These are phyloP conservation scores for Fomitiporia mediterranea DNA, from an alignment of 1,284 basidiomycete species.

Conservation along the genomic window DNA sequence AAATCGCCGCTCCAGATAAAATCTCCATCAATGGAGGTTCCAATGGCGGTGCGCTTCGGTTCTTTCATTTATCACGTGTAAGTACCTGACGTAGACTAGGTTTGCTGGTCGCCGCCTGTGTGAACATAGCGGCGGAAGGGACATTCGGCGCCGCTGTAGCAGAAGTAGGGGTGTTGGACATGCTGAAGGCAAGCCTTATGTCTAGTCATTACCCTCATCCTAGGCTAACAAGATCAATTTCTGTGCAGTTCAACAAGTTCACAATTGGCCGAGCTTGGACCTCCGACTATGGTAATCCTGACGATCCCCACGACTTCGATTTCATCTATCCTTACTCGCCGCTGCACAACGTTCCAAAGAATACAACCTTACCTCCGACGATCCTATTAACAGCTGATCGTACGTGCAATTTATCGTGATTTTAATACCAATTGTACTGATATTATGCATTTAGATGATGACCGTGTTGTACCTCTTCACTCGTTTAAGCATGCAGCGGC, in stretches of 20 bases:
- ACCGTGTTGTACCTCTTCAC: constrained; percentile 78
- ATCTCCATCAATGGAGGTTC: constrained; percentile 76
- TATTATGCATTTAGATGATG: constrained; percentile 68
- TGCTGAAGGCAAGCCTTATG: constrained; percentile 56
- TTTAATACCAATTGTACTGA: background rate
- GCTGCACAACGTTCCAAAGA: constrained; percentile 64
- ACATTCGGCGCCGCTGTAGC: constrained; percentile 77
- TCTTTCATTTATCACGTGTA: background rate
- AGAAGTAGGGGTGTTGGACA: constrained; percentile 79
- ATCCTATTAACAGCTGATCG: constrained; percentile 76
- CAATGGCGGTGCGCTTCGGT: constrained; percentile 55
- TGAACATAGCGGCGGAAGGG: constrained; percentile 74
- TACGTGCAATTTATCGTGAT: constrained; percentile 34
- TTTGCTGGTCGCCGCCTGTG: constrained; percentile 72
- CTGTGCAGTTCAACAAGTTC: constrained; percentile 62
- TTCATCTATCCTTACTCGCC: constrained; percentile 78
- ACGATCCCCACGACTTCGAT: constrained; percentile 72
- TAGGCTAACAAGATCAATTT: background rate
- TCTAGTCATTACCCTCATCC: constrained; percentile 6
- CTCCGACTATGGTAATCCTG: constrained; percentile 79
- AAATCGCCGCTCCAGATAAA: constrained; percentile 67
- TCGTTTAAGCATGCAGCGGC: constrained; percentile 77
- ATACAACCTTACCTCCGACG: constrained; percentile 60
- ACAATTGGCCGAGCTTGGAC: constrained; percentile 80
- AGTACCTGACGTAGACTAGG: constrained; percentile 37